A percentile compares a stretch with the other conserved stretches of the same genome.
phyloP scores from a whole-genome alignment of 2,329 filamentous ascomycete genomes.

The Aspergillus transmontanensis region DNA sequence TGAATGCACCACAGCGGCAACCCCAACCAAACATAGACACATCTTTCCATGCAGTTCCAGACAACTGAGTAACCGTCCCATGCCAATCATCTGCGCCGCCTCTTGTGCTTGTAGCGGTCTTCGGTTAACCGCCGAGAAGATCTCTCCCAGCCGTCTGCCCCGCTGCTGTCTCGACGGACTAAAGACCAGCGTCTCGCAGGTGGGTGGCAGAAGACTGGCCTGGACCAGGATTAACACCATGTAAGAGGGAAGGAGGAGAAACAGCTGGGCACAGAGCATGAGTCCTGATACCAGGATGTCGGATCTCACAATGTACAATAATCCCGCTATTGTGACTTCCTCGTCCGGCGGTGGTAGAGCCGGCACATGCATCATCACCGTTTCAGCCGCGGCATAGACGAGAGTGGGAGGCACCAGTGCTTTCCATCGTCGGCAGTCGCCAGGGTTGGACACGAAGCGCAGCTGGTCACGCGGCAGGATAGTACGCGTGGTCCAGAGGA shows the following conservation, averaged over 20 bases:
- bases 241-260: constrained; percentile 6
- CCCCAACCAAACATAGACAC: constrained; percentile 7
- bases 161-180: not conserved
- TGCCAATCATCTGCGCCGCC: constrained; percentile 5
- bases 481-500: not conserved
- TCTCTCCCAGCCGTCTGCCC: not conserved
- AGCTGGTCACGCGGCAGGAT: constrained; percentile 1
- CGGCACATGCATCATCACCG: not conserved
- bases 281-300: constrained; percentile 2
- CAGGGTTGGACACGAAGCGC: not conserved
- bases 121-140: not conserved
- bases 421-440: not conserved
- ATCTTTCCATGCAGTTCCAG: constrained; percentile 12
- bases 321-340: not conserved
- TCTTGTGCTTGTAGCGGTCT: not conserved
- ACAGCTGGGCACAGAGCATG: constrained; percentile 1
- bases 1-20: not conserved
- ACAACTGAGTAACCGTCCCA: not conserved
- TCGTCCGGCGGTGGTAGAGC: not conserved
- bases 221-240: constrained; percentile 5
- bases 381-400: not conserved
- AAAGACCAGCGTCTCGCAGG: constrained; percentile 6
- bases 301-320: not conserved
- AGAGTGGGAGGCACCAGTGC: not conserved
- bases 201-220: not conserved